phyloP scores from a whole-genome alignment of 805 yeast species.

The Suhomyces xylopsoci region DNA sequence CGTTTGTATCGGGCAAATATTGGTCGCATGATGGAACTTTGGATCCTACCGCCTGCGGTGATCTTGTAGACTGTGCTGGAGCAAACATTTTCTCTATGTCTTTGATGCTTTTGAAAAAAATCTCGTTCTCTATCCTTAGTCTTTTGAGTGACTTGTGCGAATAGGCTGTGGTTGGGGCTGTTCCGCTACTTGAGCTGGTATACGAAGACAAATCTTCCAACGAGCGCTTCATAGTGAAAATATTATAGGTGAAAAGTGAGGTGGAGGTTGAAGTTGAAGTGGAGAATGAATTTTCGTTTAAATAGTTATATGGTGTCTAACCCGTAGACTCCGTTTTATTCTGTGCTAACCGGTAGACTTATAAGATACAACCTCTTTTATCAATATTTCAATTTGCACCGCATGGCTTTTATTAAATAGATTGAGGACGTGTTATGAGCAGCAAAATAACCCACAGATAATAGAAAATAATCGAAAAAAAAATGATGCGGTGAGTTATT shows the following conservation, averaged over 20 bases:
- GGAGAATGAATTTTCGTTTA: too few relatives aligned
- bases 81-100: constrained; percentile 23
- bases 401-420: constrained; percentile 1
- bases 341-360: background rate
- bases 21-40: constrained; percentile 6
- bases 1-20: constrained; percentile 1
- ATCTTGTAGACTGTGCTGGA: background rate
- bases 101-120: constrained; percentile 21
- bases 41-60: constrained; percentile 1
- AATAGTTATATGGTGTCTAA: background rate
- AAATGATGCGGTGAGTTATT: background rate
- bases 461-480: background rate
- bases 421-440: constrained; percentile 4
- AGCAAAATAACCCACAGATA: background rate
- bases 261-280: too few relatives aligned
- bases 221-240: constrained; percentile 5
- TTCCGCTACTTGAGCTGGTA: constrained; percentile 1
- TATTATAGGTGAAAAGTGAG: too few relatives aligned
- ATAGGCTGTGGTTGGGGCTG: constrained; percentile 3
- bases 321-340: background rate
- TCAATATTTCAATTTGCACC: background rate
- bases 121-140: constrained; percentile 18
- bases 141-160: constrained; percentile 17
- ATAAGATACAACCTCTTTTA: background rate
- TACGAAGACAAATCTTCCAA: constrained; percentile 5